Evolutionary conservation across 371 early-diverging fungal species (phyloP).

Genomic region (Rhizopus delemar): DNA sequence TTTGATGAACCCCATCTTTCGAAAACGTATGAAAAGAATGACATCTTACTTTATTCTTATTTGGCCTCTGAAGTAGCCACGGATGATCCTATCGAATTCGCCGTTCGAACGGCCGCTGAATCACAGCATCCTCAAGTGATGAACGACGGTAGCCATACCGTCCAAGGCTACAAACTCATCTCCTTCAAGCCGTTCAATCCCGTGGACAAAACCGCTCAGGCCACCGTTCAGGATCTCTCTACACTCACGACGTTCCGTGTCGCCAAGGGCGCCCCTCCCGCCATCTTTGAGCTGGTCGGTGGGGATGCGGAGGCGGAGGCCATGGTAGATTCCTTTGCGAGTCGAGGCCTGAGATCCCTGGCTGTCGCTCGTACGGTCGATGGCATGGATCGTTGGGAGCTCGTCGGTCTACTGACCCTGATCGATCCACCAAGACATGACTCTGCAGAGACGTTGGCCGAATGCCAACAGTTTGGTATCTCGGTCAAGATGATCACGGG

Average conservation of each 20-base stretch:
- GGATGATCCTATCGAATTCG: constrained; percentile 91
- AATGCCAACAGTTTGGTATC: constrained; percentile 78
- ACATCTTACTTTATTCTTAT: constrained; percentile 84
- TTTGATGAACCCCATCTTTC: constrained; percentile 88
- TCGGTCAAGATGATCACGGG: constrained; percentile 92
- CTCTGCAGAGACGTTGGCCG: constrained; percentile 74
- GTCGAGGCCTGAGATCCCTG: constrained; percentile 73
- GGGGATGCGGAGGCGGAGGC: constrained; percentile 57
- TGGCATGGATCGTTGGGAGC: constrained; percentile 54
- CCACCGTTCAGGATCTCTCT: constrained; percentile 75
- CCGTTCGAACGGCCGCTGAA: constrained; percentile 88
- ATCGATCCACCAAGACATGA: constrained; percentile 84
- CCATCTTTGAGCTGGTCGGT: constrained; percentile 58
- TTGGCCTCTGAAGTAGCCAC: constrained; percentile 90
- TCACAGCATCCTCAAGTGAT: constrained; percentile 65
- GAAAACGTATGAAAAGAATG: constrained; percentile 71
- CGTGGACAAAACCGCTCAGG: constrained; percentile 82
- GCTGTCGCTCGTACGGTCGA: constrained; percentile 65
- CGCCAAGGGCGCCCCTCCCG: constrained; percentile 66
- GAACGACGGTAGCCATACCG: constrained; percentile 52
- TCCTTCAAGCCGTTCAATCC: constrained; percentile 84
- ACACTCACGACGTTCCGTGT: constrained; percentile 69
- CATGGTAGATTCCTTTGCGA: constrained; percentile 61
- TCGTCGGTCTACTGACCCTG: constrained; percentile 67
- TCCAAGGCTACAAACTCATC: constrained; percentile 78